phyloP scores from a whole-genome alignment of 352 stramenopile species.

The Pythium folliculosum region DNA sequence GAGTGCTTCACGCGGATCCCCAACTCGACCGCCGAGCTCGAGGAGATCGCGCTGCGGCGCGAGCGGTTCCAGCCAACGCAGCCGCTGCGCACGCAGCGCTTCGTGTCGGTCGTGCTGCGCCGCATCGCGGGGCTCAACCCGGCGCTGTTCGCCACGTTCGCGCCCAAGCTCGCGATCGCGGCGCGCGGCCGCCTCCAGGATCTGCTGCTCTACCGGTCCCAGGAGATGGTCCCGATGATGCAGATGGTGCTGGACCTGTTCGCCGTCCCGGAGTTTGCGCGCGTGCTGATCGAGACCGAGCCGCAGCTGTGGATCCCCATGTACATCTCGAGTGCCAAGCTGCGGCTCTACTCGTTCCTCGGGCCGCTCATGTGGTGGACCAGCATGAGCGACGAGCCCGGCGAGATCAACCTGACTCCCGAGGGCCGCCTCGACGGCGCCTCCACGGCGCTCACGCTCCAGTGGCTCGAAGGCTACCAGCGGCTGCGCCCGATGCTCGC shows the following conservation, averaged over 20 bases:
- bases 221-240: slow-evolving; percentile 38
- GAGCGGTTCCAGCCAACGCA: slow-evolving; percentile 9
- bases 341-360: slow-evolving; percentile 46
- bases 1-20: slow-evolving; percentile 59
- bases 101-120: slow-evolving; percentile 44
- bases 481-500: slow-evolving; percentile 34
- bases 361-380: slow-evolving; percentile 67
- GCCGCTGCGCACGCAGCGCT: slow-evolving; percentile 21
- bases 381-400: slow-evolving; percentile 63
- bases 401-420: slow-evolving; percentile 44
- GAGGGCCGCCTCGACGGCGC: slow-evolving; percentile 27
- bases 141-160: slow-evolving; percentile 24
- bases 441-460: slow-evolving; percentile 35
- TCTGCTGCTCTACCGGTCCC: slow-evolving; percentile 51
- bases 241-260: slow-evolving; percentile 55
- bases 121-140: slow-evolving; percentile 23
- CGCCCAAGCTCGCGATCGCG: slow-evolving; percentile 46
- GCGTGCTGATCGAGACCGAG: slow-evolving; percentile 36
- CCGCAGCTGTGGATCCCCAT: slow-evolving; percentile 39
- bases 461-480: slow-evolving; percentile 55
- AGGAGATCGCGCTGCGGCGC: slow-evolving; percentile 10
- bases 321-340: slow-evolving; percentile 42
- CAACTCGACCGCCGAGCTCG: slow-evolving; percentile 33
- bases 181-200: slow-evolving; percentile 53
- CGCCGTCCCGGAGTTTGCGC: slow-evolving; percentile 33